Conservation (phyloP, 2,329 filamentous ascomycete species). For the Pyricularia sp. region DNA sequence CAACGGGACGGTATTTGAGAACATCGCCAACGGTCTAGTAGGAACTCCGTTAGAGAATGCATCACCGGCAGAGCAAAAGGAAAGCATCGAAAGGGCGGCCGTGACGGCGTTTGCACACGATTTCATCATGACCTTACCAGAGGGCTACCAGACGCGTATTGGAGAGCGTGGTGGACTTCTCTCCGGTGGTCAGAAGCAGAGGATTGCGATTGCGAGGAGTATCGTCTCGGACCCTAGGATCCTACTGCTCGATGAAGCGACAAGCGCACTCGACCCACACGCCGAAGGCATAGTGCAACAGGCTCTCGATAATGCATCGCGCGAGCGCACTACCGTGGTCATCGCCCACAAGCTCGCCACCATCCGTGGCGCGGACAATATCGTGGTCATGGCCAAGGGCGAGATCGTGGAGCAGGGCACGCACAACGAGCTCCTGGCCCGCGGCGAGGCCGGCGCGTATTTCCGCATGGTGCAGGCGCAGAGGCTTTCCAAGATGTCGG, state of each 20-base stretch:
- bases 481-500: slow-evolving; percentile 9
- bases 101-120: slow-evolving; percentile 44
- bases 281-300: slow-evolving; percentile 42
- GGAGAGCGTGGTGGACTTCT: slow-evolving; percentile 57
- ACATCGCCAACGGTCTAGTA: slow-evolving; percentile 51
- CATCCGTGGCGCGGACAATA: slow-evolving; percentile 29
- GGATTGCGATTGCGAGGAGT: slow-evolving; percentile 56
- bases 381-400: slow-evolving; percentile 26
- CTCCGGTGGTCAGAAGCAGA: slow-evolving; percentile 59
- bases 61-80: slow-evolving; percentile 42
- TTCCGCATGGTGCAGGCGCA: slow-evolving; percentile 13
- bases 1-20: slow-evolving; percentile 54
- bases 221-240: slow-evolving; percentile 57
- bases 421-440: slow-evolving; percentile 16
- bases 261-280: slow-evolving; percentile 41
- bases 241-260: slow-evolving; percentile 59
- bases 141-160: slow-evolving; percentile 51
- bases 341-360: slow-evolving; percentile 56
- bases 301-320: slow-evolving; percentile 45
- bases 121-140: slow-evolving; percentile 5
- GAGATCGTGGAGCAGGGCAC: slow-evolving; percentile 21
- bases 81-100: slow-evolving; percentile 51
- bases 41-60: slow-evolving; percentile 43
- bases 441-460: slow-evolving; percentile 14
- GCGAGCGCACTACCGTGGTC: slow-evolving; percentile 53